Conservation (phyloP, 169 alveolate genomes). For the Plasmodium gaboni region DNA sequence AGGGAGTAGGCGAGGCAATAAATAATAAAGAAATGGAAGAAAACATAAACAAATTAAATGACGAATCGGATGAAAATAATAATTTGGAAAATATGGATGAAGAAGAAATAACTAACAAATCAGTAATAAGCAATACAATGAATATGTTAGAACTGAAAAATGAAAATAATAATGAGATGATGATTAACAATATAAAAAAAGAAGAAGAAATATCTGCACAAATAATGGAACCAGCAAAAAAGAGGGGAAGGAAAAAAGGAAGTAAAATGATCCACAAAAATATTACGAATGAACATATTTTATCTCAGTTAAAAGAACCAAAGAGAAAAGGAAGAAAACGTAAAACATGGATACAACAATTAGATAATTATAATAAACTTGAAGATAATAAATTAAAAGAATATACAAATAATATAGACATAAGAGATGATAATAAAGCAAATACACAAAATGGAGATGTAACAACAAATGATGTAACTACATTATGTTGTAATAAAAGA, state of each 20-base stretch:
- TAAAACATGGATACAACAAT: slow-evolving; percentile 14
- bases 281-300: not conserved
- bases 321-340: slow-evolving; percentile 62
- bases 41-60: not conserved
- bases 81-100: not conserved
- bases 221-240: slow-evolving; percentile 5
- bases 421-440: slow-evolving; percentile 8
- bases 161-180: not conserved
- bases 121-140: not conserved
- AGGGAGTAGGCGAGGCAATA: not conserved
- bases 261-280: not conserved
- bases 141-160: not conserved
- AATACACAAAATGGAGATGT: slow-evolving; percentile 23
- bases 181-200: not conserved
- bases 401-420: slow-evolving; percentile 3
- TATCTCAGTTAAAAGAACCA: slow-evolving; percentile 15
- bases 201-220: not conserved
- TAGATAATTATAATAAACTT: slow-evolving; percentile 26
- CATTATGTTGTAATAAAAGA: not conserved
- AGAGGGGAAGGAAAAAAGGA: slow-evolving; percentile 37
- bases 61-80: not conserved
- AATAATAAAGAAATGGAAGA: not conserved
- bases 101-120: not conserved
- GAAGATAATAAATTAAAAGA: slow-evolving; percentile 50
- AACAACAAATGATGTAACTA: not conserved